These are phyloP conservation scores for Ormosia emarginata DNA, from an alignment of 306 rosid species.

Conservation along the genomic window DNA sequence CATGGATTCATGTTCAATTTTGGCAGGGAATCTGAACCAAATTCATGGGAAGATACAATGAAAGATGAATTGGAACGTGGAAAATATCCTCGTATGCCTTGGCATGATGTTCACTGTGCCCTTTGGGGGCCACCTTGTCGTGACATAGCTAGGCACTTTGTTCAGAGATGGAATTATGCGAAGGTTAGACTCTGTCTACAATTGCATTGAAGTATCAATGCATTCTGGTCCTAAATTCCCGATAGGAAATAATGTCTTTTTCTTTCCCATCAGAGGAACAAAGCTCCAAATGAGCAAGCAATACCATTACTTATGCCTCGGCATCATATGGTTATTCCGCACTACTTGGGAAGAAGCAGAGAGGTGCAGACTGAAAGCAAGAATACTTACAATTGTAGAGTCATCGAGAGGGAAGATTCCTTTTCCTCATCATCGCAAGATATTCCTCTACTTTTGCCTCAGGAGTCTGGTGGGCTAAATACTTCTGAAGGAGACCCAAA, in stretches of 20 bases:
- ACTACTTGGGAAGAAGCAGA: slow-evolving; percentile 71
- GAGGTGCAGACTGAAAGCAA: slow-evolving; percentile 48
- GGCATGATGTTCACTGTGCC: slow-evolving; percentile 99
- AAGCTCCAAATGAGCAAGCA: slow-evolving; percentile 91
- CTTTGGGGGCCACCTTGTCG: slow-evolving; percentile 99
- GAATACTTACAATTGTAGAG: slow-evolving; percentile 27
- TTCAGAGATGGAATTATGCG: slow-evolving; percentile 99
- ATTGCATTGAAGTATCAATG: slow-evolving; percentile 11
- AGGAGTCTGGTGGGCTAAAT: slow-evolving; percentile 56
- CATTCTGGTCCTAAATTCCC: slow-evolving; percentile 16
- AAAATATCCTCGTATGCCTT: slow-evolving; percentile 97
- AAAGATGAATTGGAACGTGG: slow-evolving; percentile 90
- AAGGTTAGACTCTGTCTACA: slow-evolving; percentile 52
- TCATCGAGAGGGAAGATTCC: slow-evolving; percentile 58
- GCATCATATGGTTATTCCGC: slow-evolving; percentile 99
- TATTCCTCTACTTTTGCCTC: slow-evolving; percentile 77
- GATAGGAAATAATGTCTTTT: slow-evolving; percentile 16
- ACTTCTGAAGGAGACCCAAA: slow-evolving; percentile 46
- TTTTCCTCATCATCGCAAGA: slow-evolving; percentile 66
- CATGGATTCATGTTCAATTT: slow-evolving; percentile 17
- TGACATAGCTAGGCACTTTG: slow-evolving; percentile 97
- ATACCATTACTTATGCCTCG: slow-evolving; percentile 99
- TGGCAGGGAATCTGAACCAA: slow-evolving; percentile 94
- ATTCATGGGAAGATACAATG: slow-evolving; percentile 97
- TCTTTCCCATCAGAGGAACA: slow-evolving; percentile 66